Base-by-base conservation (phyloP, 164 flowering plant species). In the Magnolia changhungtana region DNA sequence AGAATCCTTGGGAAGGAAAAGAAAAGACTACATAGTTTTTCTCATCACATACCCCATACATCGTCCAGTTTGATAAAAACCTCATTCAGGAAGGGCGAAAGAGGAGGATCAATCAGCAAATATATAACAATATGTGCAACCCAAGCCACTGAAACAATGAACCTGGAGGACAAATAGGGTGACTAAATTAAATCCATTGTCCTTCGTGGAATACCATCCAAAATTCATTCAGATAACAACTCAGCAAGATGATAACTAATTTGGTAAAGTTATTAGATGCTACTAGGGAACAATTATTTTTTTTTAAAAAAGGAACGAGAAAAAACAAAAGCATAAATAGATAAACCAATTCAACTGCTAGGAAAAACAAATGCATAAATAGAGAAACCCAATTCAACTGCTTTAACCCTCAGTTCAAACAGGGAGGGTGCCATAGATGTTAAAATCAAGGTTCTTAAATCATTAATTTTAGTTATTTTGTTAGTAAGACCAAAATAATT, bases 91-190 rank as follows among this genome's bases (percentile, higher is more conserved):
- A 96, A 96, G 75, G 99, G 81, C 13, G 95, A 89, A 69, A 92
- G 91, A 21, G 99, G 99, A 69, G 97, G 98, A 75, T 93, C 82
- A 75, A 94, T 88, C 83, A 96, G 80, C 80, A 94, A 81, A 83
- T 96, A 96, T 69, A 96, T 92, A 79, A 96, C 76, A 58, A 96
- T 96, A 78, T 96, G 99, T 68, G 89, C 94, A 88, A 96, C 80
- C 98, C 99, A 96, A 75, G 96, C 97, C 79, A 96, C 89, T 20
- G 99, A 96, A 70, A 96, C 97, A 79, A 94, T 87, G 83, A 94
- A 81, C 90, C 99, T 96, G 82, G 69, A 77, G 19, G 19, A 45
- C 23, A 75, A 16, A 64, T 61, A 65, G 0, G 24, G 50, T 8
- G 50, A 7, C 51, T n/a, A 68, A 19, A 37, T 68, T 68, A 68